Evolutionary conservation across 1,139 yeast genomes (phyloP).

Genomic region (Ashbya aceris): DNA sequence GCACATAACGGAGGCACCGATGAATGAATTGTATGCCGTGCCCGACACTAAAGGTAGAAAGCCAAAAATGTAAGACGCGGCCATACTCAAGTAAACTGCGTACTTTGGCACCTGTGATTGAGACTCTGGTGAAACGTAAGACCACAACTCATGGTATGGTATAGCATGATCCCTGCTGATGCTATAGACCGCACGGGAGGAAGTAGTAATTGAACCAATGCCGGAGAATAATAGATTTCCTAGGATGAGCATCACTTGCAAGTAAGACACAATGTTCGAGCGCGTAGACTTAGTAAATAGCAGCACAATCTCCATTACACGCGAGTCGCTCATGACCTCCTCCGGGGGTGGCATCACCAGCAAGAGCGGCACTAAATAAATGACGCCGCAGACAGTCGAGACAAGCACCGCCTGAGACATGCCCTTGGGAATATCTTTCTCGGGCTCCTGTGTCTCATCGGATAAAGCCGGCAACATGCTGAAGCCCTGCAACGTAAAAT

Average conservation of each 20-base stretch:
- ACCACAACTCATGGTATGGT: conserved; percentile 60
- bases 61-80: conserved; percentile 52
- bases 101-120: conserved; percentile 61
- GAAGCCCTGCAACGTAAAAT: conserved; percentile 73
- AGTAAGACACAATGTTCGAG: conserved; percentile 56
- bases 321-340: conserved; percentile 49
- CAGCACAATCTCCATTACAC: conserved; percentile 47
- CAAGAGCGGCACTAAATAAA: conserved; percentile 62
- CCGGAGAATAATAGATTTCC: conserved; percentile 73
- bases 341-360: conserved; percentile 60
- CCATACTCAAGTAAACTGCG: conserved; percentile 63
- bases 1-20: conserved; percentile 79
- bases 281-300: conserved; percentile 64
- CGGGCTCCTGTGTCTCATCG: conserved; percentile 73
- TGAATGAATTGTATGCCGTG: conserved; percentile 74
- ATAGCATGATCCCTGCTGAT: conserved; percentile 85
- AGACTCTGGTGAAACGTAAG: conserved; percentile 48
- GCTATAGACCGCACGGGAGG: conserved; percentile 79
- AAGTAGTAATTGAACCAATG: conserved; percentile 73
- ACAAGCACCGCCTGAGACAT: conserved; percentile 56
- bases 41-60: conserved; percentile 58
- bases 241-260: conserved; percentile 54
- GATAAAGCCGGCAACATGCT: conserved; percentile 76
- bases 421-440: conserved; percentile 69
- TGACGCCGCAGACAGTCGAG: conserved; percentile 57